Percentiles rank a stretch among this genome's conserved stretches.
phyloP scores from a whole-genome alignment of 2,329 filamentous ascomycete species.

The Boeremia lycopersici region DNA sequence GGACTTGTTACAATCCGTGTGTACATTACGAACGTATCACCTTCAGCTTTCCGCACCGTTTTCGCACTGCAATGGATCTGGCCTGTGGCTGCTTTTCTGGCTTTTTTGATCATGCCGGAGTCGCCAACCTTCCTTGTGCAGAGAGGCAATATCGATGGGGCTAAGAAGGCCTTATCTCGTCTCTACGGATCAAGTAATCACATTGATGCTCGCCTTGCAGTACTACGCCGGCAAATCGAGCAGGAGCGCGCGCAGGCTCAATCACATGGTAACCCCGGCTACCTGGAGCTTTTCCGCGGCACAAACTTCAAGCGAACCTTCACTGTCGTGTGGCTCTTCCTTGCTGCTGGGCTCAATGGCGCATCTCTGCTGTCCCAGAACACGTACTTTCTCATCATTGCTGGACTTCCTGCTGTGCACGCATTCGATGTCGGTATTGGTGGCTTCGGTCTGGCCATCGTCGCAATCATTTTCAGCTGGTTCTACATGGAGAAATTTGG shows the following conservation, averaged over 20 bases:
- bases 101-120: slow-evolving; percentile 10
- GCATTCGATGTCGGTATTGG: slow-evolving; percentile 15
- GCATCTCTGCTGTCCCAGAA: slow-evolving; percentile 11
- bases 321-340: slow-evolving; percentile 13
- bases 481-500: slow-evolving; percentile 15
- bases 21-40: slow-evolving; percentile 4
- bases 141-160: slow-evolving; percentile 8
- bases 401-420: slow-evolving; percentile 8
- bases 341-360: slow-evolving; percentile 13
- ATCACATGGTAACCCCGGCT: slow-evolving; percentile 1
- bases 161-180: slow-evolving; percentile 2
- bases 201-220: slow-evolving; percentile 8
- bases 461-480: slow-evolving; percentile 11
- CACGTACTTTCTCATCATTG: slow-evolving; percentile 13
- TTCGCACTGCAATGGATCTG: slow-evolving; percentile 15
- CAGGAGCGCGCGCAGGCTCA: slow-evolving; percentile 1
- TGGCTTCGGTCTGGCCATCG: slow-evolving; percentile 12
- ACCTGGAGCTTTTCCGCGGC: slow-evolving; percentile 11
- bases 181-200: slow-evolving; percentile 9
- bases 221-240: slow-evolving; percentile 7
- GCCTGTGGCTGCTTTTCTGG: neutral
- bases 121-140: slow-evolving; percentile 12
- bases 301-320: slow-evolving; percentile 11
- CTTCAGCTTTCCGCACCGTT: slow-evolving; percentile 1
- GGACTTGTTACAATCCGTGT: slow-evolving; percentile 10